Base-by-base conservation (phyloP, 2,329 filamentous ascomycete genomes). In the Colletotrichum sp. region DNA sequence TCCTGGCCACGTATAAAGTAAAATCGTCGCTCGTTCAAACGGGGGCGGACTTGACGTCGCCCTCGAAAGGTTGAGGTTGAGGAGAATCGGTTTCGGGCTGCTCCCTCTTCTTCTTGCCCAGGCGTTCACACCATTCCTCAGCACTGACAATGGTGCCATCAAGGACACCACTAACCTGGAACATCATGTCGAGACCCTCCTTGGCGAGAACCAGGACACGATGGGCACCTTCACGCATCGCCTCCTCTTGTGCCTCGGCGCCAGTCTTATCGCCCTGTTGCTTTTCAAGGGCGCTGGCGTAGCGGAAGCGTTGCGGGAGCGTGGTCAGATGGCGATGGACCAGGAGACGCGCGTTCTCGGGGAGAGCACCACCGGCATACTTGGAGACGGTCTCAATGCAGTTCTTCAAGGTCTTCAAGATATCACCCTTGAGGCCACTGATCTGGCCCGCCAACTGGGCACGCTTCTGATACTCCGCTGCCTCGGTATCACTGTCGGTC, bases 101-200 rank as follows among this genome's bases (percentile, higher is more conserved):
- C 6, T 84, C 81, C 36, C 75, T 77, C 71, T 80, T 78, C 78
- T 79, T 83, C 79, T 83, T 85, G 36, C 94, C 95, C 75, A 98
- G 88, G 24, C 93, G 89, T 75, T 96, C 94, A 78, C 96, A 95
- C 97, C 97, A 99, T 80, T 93, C 92, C 84, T 99, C 96, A 1
- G 97, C 97, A 80, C 95, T 97, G 71, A 95, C 91, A 69, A 99
- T 94, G 0, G 97, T 99, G 69, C 95, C 94, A 79, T 98, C 95
- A 10, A 99, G 90, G 3, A 98, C 95, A 7, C 93, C 92, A 55
- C 93, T 97, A 66, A 99, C 95, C 83, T 98, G 96, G 1, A 92
- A 91, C 90, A 99, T 96, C 94, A 99, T 98, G 80, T 98, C 96
- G 16, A 99, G 88, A 0, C 96, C 95, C 83, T 99, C 96, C 81